Base-by-base conservation (phyloP, 1,139 yeast species). In the Yamadazyma kanchanaburiensis region DNA sequence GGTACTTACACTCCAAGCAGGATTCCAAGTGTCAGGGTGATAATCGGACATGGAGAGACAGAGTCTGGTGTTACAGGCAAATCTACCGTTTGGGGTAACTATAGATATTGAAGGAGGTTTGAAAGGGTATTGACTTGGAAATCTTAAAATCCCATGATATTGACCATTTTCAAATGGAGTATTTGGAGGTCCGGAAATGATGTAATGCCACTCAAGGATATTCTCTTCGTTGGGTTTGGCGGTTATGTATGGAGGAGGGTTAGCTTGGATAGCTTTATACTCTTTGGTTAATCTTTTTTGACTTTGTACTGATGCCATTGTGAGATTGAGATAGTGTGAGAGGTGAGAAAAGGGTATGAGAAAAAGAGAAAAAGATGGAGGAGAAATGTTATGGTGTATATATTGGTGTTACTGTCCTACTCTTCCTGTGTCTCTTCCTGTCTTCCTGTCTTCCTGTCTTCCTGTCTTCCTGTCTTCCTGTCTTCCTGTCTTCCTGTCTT, bases 11-110 rank as follows among this genome's bases (percentile, higher is more conserved):
- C 87, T 80, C 96, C 96, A 88, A 9, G 94, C 88, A 1, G 96
- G 96, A 53, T 88, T 87, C 96, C 96, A 88, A 1, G 84, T 64
- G 53, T 86, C 94, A 7, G 96, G 96, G 46, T 89, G 97, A 55
- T 77, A 88, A 40, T 89, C 96, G 46, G 94, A 80, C 80, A 89
- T 88, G 24, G 88, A 79, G 30, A 89, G 64, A 58, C 97, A 89
- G 26, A 89, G 68, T 25, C 95, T 65, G 9, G 87, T 76, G 50
- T 84, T 83, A 34, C 89, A 76, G 41, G 80, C 76, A 55, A 89
- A 85, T 25, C 94, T 67, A 3, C 88, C 94, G 39, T 78, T 82
- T 4, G 96, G 96, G 0, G 96, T 89, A 29, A 80, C 62, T 87
- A 89, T 87, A 33, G 85, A 72, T 35, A 89, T 89, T 12, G 94